These are phyloP conservation scores for Leucosporidium yakuticum DNA, from an alignment of 768 basidiomycete species.

Conservation along the genomic window DNA sequence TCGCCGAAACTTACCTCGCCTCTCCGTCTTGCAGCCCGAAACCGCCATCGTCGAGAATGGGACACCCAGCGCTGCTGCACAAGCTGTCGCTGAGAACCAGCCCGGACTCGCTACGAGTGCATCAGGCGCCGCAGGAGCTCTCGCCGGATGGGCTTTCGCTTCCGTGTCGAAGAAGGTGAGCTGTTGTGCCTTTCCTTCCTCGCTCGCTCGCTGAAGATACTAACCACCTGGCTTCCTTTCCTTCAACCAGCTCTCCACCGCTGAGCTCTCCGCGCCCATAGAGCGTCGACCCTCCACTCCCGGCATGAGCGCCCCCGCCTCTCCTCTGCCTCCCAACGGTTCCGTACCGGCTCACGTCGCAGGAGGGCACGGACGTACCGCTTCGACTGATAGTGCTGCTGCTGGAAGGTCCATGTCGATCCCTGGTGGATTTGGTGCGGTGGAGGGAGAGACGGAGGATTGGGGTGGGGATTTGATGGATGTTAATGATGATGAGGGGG, in stretches of 20 bases:
- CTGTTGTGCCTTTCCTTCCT: neutral
- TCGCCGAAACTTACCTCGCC: constrained; percentile 47
- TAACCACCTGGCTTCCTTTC: constrained; percentile 8
- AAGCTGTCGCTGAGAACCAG: constrained; percentile 38
- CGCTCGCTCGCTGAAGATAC: neutral
- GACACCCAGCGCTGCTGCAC: constrained; percentile 39
- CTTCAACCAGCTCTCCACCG: constrained; percentile 55
- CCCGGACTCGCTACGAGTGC: constrained; percentile 68
- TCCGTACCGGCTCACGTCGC: constrained; percentile 46
- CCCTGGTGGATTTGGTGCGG: constrained; percentile 45
- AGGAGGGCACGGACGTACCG: constrained; percentile 40
- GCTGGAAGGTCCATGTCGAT: constrained; percentile 13
- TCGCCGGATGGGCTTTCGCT: constrained; percentile 95
- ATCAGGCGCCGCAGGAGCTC: constrained; percentile 79
- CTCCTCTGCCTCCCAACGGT: constrained; percentile 30
- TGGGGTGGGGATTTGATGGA: constrained; percentile 86
- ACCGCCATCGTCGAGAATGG: constrained; percentile 14
- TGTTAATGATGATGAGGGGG: constrained; percentile 83
- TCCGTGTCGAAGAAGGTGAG: constrained; percentile 74
- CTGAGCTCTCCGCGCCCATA: constrained; percentile 60
- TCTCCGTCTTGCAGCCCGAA: constrained; percentile 40
- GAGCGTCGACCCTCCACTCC: constrained; percentile 19
- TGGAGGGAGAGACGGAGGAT: constrained; percentile 46
- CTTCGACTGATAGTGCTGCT: constrained; percentile 50
- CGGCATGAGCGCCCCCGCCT: constrained; percentile 32